These are phyloP conservation scores for Arthroderma uncinatum DNA, from an alignment of 2,329 filamentous ascomycete genomes.

Conservation along the genomic window DNA sequence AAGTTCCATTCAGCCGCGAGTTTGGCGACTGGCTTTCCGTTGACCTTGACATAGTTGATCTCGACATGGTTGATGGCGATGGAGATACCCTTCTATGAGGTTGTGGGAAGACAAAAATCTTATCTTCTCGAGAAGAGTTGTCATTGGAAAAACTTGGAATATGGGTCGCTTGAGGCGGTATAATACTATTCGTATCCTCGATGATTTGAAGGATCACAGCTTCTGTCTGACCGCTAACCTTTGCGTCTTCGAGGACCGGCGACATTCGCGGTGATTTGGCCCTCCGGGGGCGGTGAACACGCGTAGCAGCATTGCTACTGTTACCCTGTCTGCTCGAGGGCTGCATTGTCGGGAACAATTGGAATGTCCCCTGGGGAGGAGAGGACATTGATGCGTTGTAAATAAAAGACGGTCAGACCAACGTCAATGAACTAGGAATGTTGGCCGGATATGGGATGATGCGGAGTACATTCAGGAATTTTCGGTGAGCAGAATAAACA, in stretches of 20 bases:
- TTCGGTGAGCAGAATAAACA: not conserved
- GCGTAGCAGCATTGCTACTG: conserved; percentile 24
- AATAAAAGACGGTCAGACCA: conserved; percentile 7
- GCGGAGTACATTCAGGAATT: not conserved
- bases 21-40: conserved; percentile 9
- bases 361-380: conserved; percentile 23
- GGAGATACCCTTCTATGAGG: conserved; percentile 1
- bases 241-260: conserved; percentile 24
- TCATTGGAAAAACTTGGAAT: not conserved
- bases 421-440: not conserved
- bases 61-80: not conserved
- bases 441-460: not conserved
- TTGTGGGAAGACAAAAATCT: conserved; percentile 1
- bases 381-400: conserved; percentile 7
- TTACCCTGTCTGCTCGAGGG: conserved; percentile 19
- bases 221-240: conserved; percentile 23
- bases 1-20: not conserved
- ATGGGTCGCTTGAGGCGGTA: conserved; percentile 20
- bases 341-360: conserved; percentile 31
- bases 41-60: conserved; percentile 7
- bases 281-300: conserved; percentile 20
- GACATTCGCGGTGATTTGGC: conserved; percentile 18
- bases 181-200: conserved; percentile 25
- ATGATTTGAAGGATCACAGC: conserved; percentile 30
- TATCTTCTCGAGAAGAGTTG: not conserved